Percentiles rank a stretch among this genome's conserved stretches.
Evolutionary conservation across 305 asterid species (phyloP).

Genomic region (Fraxinus angustifolia): DNA sequence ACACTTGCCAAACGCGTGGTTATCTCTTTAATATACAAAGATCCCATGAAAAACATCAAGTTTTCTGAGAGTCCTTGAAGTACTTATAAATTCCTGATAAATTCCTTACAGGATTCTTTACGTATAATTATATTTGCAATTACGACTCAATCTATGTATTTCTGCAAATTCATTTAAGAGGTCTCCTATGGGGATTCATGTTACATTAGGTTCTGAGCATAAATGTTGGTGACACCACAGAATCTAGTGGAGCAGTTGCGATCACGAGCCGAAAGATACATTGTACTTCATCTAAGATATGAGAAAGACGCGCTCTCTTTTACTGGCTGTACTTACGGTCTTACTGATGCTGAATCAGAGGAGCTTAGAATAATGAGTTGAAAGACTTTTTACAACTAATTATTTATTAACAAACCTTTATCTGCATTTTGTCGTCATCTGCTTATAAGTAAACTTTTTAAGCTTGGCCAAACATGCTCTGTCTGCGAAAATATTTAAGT

Average conservation of each 20-base stretch:
- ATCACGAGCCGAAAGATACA: constrained; percentile 64
- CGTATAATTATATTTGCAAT: not conserved
- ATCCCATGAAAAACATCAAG: not conserved
- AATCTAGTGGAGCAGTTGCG: constrained; percentile 83
- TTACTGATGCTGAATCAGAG: constrained; percentile 66
- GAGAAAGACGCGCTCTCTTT: constrained; percentile 95
- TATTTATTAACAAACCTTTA: not conserved
- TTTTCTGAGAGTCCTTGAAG: constrained; percentile 1
- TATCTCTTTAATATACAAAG: not conserved
- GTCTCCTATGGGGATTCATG: constrained; percentile 55
- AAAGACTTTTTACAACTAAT: constrained; percentile 6
- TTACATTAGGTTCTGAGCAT: constrained; percentile 71
- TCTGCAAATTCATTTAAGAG: constrained; percentile 36
- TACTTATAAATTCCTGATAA: too few relatives aligned
- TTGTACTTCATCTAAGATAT: constrained; percentile 88
- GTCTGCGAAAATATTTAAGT: not conserved
- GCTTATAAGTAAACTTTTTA: not conserved
- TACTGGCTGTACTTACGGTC: constrained; percentile 90
- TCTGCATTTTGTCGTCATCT: too few relatives aligned
- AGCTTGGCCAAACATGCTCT: not conserved
- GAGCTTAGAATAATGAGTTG: constrained; percentile 79
- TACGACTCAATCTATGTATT: constrained; percentile 15
- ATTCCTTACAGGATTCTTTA: too few relatives aligned
- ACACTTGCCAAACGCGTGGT: too few relatives aligned
- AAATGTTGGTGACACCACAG: constrained; percentile 87